These are phyloP conservation scores for Eimeria praecox DNA, from an alignment of 169 alveolate genomes.

Conservation along the genomic window DNA sequence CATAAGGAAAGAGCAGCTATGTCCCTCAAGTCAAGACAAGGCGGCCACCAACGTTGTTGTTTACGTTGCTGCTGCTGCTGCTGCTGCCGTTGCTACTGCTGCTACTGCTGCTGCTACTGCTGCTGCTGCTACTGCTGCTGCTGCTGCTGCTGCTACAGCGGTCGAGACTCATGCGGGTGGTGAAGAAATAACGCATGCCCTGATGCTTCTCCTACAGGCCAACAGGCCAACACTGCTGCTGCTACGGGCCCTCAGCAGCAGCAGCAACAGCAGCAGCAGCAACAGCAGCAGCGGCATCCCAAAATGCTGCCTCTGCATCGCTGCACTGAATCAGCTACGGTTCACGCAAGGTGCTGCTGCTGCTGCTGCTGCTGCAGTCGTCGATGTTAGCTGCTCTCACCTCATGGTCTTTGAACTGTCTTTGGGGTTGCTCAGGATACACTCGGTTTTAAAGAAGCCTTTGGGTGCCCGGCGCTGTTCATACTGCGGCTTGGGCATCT, in stretches of 20 bases:
- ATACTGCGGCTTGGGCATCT: constrained; percentile 76
- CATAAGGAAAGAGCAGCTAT: no score
- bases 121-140: neutral
- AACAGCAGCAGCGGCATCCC: neutral
- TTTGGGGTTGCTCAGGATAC: constrained; percentile 52
- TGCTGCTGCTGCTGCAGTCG: neutral
- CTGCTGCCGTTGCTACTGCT: no score
- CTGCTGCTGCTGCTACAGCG: neutral
- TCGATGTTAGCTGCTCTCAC: neutral
- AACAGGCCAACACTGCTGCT: neutral
- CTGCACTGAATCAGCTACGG: neutral
- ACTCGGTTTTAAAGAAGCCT: constrained; percentile 52
- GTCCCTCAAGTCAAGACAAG: no score
- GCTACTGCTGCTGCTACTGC: neutral
- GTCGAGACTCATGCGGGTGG: neutral
- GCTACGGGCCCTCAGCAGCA: no score
- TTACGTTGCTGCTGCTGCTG: no score
- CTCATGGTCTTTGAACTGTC: constrained; percentile 73
- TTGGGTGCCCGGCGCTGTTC: constrained; percentile 66
- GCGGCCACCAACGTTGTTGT: no score
- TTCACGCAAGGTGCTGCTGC: neutral
- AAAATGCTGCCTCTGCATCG: neutral
- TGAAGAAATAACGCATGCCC: neutral
- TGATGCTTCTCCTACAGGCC: neutral
- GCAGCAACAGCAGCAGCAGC: neutral